phyloP scores from a whole-genome alignment of 768 basidiomycete species.

The Agrocybe praecox region DNA sequence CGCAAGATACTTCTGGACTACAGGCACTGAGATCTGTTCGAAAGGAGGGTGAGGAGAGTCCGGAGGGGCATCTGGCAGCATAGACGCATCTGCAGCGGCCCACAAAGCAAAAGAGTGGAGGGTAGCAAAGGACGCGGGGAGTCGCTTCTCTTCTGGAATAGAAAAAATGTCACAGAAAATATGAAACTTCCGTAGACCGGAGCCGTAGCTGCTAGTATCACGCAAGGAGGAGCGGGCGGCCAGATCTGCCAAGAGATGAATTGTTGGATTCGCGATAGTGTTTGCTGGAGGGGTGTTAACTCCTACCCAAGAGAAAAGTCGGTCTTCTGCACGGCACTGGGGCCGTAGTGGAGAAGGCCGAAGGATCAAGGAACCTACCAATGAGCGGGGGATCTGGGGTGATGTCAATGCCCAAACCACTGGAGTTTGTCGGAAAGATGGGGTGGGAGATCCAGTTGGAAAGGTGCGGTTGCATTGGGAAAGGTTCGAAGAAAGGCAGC shows the following conservation, averaged over 20 bases:
- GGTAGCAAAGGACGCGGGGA: slow-evolving; percentile 22
- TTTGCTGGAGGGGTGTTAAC: slow-evolving; percentile 26
- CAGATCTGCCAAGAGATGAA: not conserved
- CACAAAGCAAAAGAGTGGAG: slow-evolving; percentile 38
- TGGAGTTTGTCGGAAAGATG: slow-evolving; percentile 8
- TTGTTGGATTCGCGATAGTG: slow-evolving; percentile 18
- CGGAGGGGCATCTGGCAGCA: not conserved
- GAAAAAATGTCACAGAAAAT: too few species aligned
- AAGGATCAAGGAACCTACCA: too few species aligned
- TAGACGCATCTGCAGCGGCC: slow-evolving; percentile 31
- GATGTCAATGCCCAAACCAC: slow-evolving; percentile 15
- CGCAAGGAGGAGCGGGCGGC: slow-evolving; percentile 21
- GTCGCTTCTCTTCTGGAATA: not conserved
- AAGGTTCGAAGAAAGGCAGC: slow-evolving; percentile 9
- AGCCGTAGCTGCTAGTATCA: slow-evolving; percentile 11
- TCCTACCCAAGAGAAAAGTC: slow-evolving; percentile 28
- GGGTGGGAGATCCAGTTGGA: not conserved
- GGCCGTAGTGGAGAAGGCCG: not conserved
- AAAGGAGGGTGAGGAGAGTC: slow-evolving; percentile 18
- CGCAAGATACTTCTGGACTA: slow-evolving; percentile 34
- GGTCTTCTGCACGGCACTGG: slow-evolving; percentile 1
- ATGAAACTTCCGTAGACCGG: slow-evolving; percentile 22
- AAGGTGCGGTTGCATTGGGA: not conserved
- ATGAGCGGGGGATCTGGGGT: not conserved
- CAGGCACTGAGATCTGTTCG: slow-evolving; percentile 29